Evolutionary conservation across 108 stramenopile species (phyloP).

Genomic region (Discostella stelligeroides): DNA sequence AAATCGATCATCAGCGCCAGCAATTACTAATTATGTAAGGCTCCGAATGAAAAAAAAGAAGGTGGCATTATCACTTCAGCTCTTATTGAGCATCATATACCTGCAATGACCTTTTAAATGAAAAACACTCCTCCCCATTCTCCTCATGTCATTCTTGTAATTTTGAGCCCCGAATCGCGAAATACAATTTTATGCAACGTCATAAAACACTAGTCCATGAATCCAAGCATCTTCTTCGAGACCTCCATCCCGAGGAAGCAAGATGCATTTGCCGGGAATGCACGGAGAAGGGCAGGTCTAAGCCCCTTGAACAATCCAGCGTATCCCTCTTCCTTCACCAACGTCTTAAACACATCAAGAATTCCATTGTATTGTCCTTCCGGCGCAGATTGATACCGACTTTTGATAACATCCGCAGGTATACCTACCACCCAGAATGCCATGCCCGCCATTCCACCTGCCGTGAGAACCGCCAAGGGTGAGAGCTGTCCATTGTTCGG

Average conservation of each 20-base stretch:
- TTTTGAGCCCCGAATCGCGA: too few relatives aligned
- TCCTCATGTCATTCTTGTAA: too few relatives aligned
- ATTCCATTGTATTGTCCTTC: conserved; percentile 72
- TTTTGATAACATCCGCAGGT: conserved; percentile 88
- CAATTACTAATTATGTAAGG: too few relatives aligned
- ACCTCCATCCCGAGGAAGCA: conserved; percentile 92
- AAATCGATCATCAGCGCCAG: too few relatives aligned
- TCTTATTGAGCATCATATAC: too few relatives aligned
- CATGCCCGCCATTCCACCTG: conserved; percentile 90
- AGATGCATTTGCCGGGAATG: conserved; percentile 94
- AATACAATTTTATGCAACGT: not conserved
- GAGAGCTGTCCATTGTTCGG: conserved; percentile 66
- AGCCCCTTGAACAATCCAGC: conserved; percentile 84
- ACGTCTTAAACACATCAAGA: conserved; percentile 62
- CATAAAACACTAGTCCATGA: conserved; percentile 57
- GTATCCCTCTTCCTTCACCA: conserved; percentile 82
- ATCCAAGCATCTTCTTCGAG: conserved; percentile 62
- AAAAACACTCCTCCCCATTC: too few relatives aligned
- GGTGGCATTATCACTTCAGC: too few relatives aligned
- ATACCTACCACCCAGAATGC: conserved; percentile 88
- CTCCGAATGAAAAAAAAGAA: not conserved
- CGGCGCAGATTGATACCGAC: conserved; percentile 80
- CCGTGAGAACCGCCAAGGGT: conserved; percentile 65
- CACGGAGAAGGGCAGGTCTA: conserved; percentile 85
- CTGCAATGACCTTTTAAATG: too few relatives aligned